Evolutionary conservation across 495 filamentous ascomycete genomes (phyloP), one percentile per base, ranked within the genome.

Genomic region (Echria macrotheca): DNA sequence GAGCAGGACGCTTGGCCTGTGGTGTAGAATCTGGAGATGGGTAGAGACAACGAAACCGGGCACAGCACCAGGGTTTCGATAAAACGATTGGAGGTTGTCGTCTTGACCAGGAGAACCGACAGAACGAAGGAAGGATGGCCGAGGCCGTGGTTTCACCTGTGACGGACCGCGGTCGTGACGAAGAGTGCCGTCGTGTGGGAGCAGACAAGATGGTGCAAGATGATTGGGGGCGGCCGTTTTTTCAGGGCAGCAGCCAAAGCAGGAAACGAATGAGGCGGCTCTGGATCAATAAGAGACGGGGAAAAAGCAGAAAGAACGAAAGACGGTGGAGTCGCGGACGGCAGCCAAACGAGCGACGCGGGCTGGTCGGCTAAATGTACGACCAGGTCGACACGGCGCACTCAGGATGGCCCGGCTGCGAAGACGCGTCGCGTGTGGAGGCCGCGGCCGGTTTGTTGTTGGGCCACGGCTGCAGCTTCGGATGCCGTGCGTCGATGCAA

Each of bases 111-210:
- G 14, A 24, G 17, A 23, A 26, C 23, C 25, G 26, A 19, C 33
- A 44, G 37, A 58, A 54, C 47, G 44, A 52, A 56, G 39, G 49
- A n/a, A n/a, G 36, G 43, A 48, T 47, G 43, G 39, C 46, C 44
- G 18, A 47, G 48, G 53, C 47, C 53, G 41, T 17, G 22, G 32
- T 47, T 51, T 40, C 43, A 56, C 44, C 44, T 36, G 29, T 18
- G 23, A 45, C 44, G 25, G 23, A 21, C 32, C 14, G 14, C 35
- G n/a, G 25, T 14, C 12, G 24, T 44, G 15, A 31, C 28, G 28
- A n/a, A n/a, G n/a, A n/a, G n/a, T n/a, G n/a, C n/a, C n/a, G n/a
- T n/a, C n/a, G n/a, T n/a, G n/a, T n/a, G n/a, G n/a, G n/a, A n/a
- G n/a, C n/a, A n/a, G n/a, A n/a, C n/a, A n/a, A n/a, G n/a, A n/a